Evolutionary conservation across 1,284 basidiomycete genomes (phyloP).

Genomic region (Ceratobasidium theobromae): DNA sequence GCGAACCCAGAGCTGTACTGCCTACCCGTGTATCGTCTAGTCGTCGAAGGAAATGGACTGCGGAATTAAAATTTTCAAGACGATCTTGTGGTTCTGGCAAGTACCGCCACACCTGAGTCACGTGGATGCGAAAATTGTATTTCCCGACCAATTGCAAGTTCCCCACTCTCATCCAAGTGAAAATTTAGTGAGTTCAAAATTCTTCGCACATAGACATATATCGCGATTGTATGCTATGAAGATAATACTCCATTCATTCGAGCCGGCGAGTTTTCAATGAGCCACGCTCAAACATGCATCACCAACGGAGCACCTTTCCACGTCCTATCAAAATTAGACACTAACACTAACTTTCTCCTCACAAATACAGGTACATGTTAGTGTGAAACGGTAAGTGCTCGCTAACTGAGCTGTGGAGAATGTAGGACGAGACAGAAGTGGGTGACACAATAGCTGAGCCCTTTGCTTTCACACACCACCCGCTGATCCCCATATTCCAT

Average conservation of each 20-base stretch:
- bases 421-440: slow-evolving; percentile 45
- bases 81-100: neutral
- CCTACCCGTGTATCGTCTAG: too few relatives aligned
- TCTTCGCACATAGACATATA: neutral
- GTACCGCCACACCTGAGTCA: neutral
- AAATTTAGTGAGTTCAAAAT: neutral
- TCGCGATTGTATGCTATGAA: slow-evolving; percentile 46
- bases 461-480: slow-evolving; percentile 47
- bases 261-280: slow-evolving; percentile 68
- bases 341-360: slow-evolving; percentile 31
- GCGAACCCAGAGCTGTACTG: too few relatives aligned
- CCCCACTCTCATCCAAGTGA: neutral
- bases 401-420: slow-evolving; percentile 20
- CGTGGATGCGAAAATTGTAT: neutral
- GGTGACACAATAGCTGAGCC: slow-evolving; percentile 45
- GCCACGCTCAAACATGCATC: slow-evolving; percentile 76
- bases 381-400: slow-evolving; percentile 34
- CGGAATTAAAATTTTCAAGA: neutral
- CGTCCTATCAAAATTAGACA: slow-evolving; percentile 28
- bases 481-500: too few relatives aligned
- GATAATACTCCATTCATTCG: slow-evolving; percentile 65
- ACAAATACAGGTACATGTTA: neutral
- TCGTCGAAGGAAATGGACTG: neutral
- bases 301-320: slow-evolving; percentile 63
- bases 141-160: neutral